Evolutionary conservation across 2,329 filamentous ascomycete genomes (phyloP), one percentile per base, ranked within the genome.

Genomic region (Aspergillus arachidicola): DNA sequence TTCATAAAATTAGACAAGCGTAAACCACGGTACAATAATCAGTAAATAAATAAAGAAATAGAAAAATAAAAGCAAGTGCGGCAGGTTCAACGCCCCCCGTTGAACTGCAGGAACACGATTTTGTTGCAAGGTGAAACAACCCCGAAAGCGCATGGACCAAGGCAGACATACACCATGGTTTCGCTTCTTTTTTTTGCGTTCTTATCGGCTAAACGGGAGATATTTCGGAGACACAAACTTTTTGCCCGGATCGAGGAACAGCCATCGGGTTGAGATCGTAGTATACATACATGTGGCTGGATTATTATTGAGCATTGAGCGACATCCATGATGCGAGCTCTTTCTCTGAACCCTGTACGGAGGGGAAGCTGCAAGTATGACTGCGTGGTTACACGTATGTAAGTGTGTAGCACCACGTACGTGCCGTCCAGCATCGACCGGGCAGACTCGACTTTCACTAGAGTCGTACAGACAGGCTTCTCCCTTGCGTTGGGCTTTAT

Each of bases 101-200:
- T 41, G 48, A 55, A 38, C 50, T 60, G 54, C 58, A 64, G 59
- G 54, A 64, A 62, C 59, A 48, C 54, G 54, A 53, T 58, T 54
- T 54, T 66, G 48, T 51, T 62, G 62, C 64, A 64, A 34, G 54
- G 28, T 66, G 64, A 66, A 66, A 66, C 64, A 60, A 38, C 53
- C 58, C 48, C 28, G 28, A 51, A 4, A 14, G 28, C 11, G 59
- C 63, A 51, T 59, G 54, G 58, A 46, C 57, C 57, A 59, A 41
- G 57, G 23, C 28, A 43, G 30, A 38, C 16, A 21, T 45, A 41
- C 16, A 23, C 12, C 36, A 43, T 19, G 26, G 16, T 43, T 45
- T 30, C 36, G 9, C 32, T 57, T 57, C 43, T 26, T 26, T 41
- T 16, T 41, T 28, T 11, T 26, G 14, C 46, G 21, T 11, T n/a